Conservation (phyloP, 371 early-diverging fungal species). For the Synchytrium microbalum region DNA sequence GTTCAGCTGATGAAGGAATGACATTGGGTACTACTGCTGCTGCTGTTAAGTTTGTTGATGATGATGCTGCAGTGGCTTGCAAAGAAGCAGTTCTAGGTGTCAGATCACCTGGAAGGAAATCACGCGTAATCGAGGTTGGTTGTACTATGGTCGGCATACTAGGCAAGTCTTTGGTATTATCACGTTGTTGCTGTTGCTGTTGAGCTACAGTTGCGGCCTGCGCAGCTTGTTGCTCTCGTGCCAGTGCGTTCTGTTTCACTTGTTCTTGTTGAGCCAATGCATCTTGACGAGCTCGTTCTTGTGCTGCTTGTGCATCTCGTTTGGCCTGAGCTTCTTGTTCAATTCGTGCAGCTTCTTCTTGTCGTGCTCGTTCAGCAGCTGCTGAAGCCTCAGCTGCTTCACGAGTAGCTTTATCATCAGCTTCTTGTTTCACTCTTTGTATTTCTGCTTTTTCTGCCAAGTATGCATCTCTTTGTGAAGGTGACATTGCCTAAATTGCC, state of each 20-base stretch:
- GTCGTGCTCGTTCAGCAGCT: not conserved
- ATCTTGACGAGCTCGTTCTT: not conserved
- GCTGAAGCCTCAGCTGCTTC: not conserved
- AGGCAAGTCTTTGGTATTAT: too few relatives aligned
- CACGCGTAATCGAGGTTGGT: too few relatives aligned
- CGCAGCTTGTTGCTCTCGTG: not conserved
- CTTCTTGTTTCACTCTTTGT: too few relatives aligned
- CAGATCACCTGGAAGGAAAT: too few relatives aligned
- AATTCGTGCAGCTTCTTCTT: not conserved
- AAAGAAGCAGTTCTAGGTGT: too few relatives aligned
- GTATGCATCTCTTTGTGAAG: not conserved
- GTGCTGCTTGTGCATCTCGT: not conserved
- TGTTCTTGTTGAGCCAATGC: not conserved
- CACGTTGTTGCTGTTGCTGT: too few relatives aligned
- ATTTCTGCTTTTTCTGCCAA: not conserved
- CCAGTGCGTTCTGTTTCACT: not conserved
- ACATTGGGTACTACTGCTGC: too few relatives aligned
- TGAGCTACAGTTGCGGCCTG: too few relatives aligned
- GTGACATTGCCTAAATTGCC: not conserved
- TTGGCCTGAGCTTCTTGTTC: not conserved
- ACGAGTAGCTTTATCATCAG: not conserved
- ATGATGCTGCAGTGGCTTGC: too few relatives aligned
- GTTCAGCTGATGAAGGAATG: too few relatives aligned
- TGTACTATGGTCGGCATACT: too few relatives aligned
- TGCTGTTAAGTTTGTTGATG: too few relatives aligned